Percentiles rank a stretch among this genome's conserved stretches.
phyloP scores from a whole-genome alignment of 164 flowering plant species.

The Tetrastigma voinierianum region DNA sequence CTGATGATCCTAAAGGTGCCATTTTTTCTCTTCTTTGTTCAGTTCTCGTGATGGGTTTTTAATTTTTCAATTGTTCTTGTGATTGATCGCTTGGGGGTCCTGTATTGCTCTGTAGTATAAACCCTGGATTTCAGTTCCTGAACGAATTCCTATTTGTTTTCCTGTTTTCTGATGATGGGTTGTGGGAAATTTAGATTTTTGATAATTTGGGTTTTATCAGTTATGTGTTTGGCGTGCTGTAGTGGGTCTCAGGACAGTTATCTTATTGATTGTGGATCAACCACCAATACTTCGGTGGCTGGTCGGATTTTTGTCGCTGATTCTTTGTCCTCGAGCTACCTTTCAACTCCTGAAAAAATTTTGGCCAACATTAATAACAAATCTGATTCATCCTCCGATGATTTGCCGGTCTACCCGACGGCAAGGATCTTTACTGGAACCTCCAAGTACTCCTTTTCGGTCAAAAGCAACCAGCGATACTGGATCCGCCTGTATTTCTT shows the following conservation, averaged over 20 bases:
- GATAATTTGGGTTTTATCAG: constrained; percentile 26
- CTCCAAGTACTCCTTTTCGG: constrained; percentile 47
- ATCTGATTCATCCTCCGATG: constrained; percentile 22
- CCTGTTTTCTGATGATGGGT: constrained; percentile 32
- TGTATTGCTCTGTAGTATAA: constrained; percentile 2
- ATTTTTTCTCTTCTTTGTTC: constrained; percentile 9
- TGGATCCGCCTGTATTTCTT: constrained; percentile 79
- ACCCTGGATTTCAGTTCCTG: constrained; percentile 7
- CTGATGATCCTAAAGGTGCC: constrained; percentile 14
- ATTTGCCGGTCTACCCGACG: constrained; percentile 45
- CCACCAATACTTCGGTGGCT: constrained; percentile 35
- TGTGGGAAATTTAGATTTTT: constrained; percentile 16
- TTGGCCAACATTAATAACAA: constrained; percentile 32
- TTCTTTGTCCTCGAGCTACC: constrained; percentile 32
- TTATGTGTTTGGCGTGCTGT: constrained; percentile 24
- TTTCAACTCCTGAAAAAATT: constrained; percentile 44
- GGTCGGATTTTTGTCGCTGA: constrained; percentile 53
- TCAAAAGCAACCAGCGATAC: constrained; percentile 46
- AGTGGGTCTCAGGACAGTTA: constrained; percentile 51
- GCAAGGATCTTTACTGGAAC: constrained; percentile 52
- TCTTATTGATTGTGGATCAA: constrained; percentile 70
- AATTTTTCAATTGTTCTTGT: constrained; percentile 4
- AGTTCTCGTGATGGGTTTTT: constrained; percentile 3
- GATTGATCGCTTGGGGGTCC: not conserved
- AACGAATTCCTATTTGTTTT: not conserved